Percentiles rank a stretch among this genome's conserved stretches.
Evolutionary conservation across 2,329 filamentous ascomycete species (phyloP).

Genomic region (Trichoderma simmonsii): DNA sequence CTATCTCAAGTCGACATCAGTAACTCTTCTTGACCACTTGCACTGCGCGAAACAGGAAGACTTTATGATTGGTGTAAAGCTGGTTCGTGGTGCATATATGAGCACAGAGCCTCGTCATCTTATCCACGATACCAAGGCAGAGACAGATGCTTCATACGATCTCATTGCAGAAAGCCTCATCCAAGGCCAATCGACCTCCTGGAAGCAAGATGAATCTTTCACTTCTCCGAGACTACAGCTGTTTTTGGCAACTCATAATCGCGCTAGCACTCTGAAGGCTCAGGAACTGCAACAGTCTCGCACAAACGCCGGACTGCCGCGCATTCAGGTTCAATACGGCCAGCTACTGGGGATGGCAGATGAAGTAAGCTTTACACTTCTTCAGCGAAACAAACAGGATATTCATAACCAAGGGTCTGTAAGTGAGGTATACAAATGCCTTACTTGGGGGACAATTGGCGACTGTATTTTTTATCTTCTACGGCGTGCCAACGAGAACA

Average conservation of each 20-base stretch:
- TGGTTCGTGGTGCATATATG: conserved; percentile 57
- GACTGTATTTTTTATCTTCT: conserved; percentile 40
- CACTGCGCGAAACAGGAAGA: conserved; percentile 40
- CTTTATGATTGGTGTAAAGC: conserved; percentile 54
- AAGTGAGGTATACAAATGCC: conserved; percentile 39
- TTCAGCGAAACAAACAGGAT: conserved; percentile 34
- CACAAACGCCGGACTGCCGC: conserved; percentile 31
- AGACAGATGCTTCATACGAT: conserved; percentile 53
- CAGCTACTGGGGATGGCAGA: conserved; percentile 59
- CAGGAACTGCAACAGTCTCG: conserved; percentile 40
- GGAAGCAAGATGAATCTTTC: conserved; percentile 17
- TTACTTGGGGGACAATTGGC: conserved; percentile 38
- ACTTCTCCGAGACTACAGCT: conserved; percentile 45
- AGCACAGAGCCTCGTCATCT: conserved; percentile 45
- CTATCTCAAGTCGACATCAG: conserved; percentile 49
- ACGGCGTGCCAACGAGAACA: conserved; percentile 38
- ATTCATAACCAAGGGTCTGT: conserved; percentile 11
- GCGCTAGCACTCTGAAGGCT: conserved; percentile 39
- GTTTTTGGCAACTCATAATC: conserved; percentile 54
- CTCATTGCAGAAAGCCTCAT: conserved; percentile 46
- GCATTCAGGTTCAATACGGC: conserved; percentile 43
- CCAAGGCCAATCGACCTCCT: conserved; percentile 29
- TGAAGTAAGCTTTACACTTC: conserved; percentile 49
- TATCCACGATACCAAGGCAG: conserved; percentile 52
- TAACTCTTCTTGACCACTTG: conserved; percentile 44